Evolutionary conservation across 2,329 filamentous ascomycete species (phyloP).

Genomic region (Nothopassalora personata): DNA sequence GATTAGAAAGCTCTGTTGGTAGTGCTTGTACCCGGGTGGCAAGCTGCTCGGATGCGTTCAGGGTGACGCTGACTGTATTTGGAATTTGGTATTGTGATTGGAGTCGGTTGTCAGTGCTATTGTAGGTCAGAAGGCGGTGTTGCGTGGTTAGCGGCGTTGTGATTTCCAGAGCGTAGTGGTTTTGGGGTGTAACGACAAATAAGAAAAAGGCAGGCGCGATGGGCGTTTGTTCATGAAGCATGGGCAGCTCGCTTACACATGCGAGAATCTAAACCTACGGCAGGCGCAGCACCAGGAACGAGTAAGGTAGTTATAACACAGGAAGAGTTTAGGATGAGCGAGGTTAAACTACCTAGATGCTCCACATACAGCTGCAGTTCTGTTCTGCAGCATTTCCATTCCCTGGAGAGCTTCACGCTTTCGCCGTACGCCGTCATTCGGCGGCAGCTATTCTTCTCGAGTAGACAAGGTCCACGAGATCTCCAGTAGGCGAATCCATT

Average conservation of each 20-base stretch:
- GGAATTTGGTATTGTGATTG: no score
- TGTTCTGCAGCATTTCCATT: background rate
- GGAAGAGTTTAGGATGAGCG: background rate
- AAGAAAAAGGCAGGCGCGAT: background rate
- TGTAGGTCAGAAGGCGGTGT: no score
- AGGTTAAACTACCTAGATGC: no score
- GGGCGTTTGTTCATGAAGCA: background rate
- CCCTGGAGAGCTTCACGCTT: background rate
- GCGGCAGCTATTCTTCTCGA: background rate
- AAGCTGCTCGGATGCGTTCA: background rate
- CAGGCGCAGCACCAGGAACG: background rate
- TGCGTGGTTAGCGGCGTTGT: no score
- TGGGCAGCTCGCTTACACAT: background rate
- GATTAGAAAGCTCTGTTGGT: background rate
- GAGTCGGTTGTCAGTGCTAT: background rate
- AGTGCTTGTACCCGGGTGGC: background rate
- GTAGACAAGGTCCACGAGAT: background rate
- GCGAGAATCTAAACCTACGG: background rate
- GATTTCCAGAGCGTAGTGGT: no score
- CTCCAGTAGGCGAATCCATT: no score
- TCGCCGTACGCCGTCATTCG: background rate
- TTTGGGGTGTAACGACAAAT: no score
- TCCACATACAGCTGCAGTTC: no score
- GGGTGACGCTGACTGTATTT: background rate
- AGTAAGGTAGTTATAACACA: no score